Percentiles rank a stretch among this genome's conserved stretches.
Evolutionary conservation across 495 filamentous ascomycete genomes (phyloP).

Genomic region (Penicillium diatomitis): DNA sequence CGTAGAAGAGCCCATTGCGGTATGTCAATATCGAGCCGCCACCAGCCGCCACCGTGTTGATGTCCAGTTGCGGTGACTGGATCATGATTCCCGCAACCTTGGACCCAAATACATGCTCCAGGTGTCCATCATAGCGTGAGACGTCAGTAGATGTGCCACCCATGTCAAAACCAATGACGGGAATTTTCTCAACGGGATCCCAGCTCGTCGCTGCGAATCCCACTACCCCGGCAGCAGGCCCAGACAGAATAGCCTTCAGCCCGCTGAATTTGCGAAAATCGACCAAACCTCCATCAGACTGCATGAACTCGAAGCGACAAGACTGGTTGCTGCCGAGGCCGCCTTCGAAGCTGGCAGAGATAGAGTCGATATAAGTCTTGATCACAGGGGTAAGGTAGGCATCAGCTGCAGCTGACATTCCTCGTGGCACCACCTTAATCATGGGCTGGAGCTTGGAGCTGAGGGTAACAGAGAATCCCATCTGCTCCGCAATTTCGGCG

Average conservation of each 20-base stretch:
- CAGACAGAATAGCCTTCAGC: slow-evolving; percentile 49
- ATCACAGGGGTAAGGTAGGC: slow-evolving; percentile 95
- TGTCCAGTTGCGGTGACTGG: slow-evolving; percentile 91
- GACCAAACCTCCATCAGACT: slow-evolving; percentile 47
- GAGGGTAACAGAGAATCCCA: slow-evolving; percentile 50
- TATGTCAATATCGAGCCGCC: slow-evolving; percentile 86
- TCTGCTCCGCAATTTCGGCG: slow-evolving; percentile 38
- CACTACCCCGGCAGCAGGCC: slow-evolving; percentile 64
- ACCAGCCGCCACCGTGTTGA: slow-evolving; percentile 94
- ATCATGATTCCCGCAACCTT: slow-evolving; percentile 94
- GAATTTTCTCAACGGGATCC: slow-evolving; percentile 74
- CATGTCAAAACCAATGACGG: slow-evolving; percentile 98
- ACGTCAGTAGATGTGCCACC: slow-evolving; percentile 92
- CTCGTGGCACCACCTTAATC: slow-evolving; percentile 66
- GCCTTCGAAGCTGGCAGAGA: slow-evolving; percentile 54
- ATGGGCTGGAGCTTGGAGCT: slow-evolving; percentile 69
- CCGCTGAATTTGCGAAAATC: slow-evolving; percentile 50
- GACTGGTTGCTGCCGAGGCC: slow-evolving; percentile 39
- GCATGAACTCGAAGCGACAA: slow-evolving; percentile 45
- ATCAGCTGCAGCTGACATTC: slow-evolving; percentile 89
- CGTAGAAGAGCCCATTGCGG: slow-evolving; percentile 91
- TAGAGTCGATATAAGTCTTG: slow-evolving; percentile 88
- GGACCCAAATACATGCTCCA: slow-evolving; percentile 96
- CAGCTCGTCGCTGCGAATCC: slow-evolving; percentile 93
- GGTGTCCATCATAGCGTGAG: slow-evolving; percentile 82